Base-by-base conservation (phyloP, 2,329 filamentous ascomycete genomes). In the Curvularia hawaiiensis region DNA sequence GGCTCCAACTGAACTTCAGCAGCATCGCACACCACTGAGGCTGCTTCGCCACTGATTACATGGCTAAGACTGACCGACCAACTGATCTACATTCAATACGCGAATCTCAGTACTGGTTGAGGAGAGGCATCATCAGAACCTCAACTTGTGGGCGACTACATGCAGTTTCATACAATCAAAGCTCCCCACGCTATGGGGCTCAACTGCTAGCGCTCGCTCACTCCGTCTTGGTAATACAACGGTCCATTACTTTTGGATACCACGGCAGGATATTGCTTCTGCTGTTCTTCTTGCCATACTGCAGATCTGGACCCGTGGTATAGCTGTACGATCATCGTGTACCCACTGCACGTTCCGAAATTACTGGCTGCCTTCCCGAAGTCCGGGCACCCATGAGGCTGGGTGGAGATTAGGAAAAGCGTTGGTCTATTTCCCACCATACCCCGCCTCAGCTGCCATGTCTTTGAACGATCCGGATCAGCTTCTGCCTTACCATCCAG, bases 1-100 rank as follows among this genome's bases (percentile, higher is more conserved):
- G 8, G 39, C 35, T n/a, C 54, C 43, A 35, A 52, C 38, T 24
- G 4, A 28, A 43, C 26, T 40, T 40, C 51, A 35, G 31, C 46
- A 46, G 55, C 33, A 45, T 45, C 24, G 40, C 45, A 50, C 38
- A 18, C 20, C 33, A 22, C 41, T 2, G 41, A 22, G 47, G 43
- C 22, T 20, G 39, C 46, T 16, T 52, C 18, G 31, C 8, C 40
- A 56, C 53, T 26, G 43, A 40, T 31, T 31, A 28, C 26, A 22
- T 30, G 26, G 38, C n/a, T 38, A 24, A 31, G 11, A 31, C 11
- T 4, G 10, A 31, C 30, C 30, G 10, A 31, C 12, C 4, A 12
- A 2, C 10, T 50, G 47, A 33, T 24, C n/a, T n/a, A 49, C 18
- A 39, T 39, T n/a, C 35, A 47, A n/a, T 28, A 35, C 48, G 43